Conservation (phyloP, 768 basidiomycete genomes). For the Tremella fuciformis region DNA sequence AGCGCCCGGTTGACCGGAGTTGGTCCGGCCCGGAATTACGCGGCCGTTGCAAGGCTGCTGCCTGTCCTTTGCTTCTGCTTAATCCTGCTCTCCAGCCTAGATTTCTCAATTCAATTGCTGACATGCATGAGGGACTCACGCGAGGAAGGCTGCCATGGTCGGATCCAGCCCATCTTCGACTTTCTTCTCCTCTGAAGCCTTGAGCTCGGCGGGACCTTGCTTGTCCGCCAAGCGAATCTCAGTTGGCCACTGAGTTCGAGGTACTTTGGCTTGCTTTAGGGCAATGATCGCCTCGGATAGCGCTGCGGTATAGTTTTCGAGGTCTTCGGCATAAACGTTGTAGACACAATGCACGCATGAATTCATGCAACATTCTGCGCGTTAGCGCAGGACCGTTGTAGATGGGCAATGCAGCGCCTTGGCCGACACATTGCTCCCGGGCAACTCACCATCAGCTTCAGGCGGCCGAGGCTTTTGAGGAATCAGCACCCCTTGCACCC, state of each 20-base stretch:
- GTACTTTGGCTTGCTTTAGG: constrained; percentile 58
- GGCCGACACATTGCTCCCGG: neutral
- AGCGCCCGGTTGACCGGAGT: neutral
- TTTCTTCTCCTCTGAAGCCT: constrained; percentile 22
- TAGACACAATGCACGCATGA: constrained; percentile 90
- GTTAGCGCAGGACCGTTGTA: neutral
- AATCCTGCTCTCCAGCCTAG: constrained; percentile 39
- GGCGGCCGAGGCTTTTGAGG: constrained; percentile 47
- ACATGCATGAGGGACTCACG: constrained; percentile 44
- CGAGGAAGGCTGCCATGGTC: constrained; percentile 67
- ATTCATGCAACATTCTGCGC: constrained; percentile 87
- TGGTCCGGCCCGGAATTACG: constrained; percentile 1
- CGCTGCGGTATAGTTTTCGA: constrained; percentile 63
- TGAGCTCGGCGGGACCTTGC: constrained; percentile 12
- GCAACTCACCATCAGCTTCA: constrained; percentile 47
- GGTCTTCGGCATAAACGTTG: constrained; percentile 75
- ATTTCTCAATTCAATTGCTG: neutral
- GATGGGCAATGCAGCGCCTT: neutral
- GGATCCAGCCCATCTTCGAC: constrained; percentile 48
- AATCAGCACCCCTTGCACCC: constrained; percentile 38
- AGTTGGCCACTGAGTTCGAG: constrained; percentile 66
- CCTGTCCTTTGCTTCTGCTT: constrained; percentile 31
- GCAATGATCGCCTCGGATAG: constrained; percentile 58
- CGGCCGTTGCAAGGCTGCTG: constrained; percentile 4
- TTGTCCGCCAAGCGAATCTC: constrained; percentile 53